These are phyloP conservation scores for Dactylonectria macrodidyma DNA, from an alignment of 2,329 filamentous ascomycete species.

Conservation along the genomic window DNA sequence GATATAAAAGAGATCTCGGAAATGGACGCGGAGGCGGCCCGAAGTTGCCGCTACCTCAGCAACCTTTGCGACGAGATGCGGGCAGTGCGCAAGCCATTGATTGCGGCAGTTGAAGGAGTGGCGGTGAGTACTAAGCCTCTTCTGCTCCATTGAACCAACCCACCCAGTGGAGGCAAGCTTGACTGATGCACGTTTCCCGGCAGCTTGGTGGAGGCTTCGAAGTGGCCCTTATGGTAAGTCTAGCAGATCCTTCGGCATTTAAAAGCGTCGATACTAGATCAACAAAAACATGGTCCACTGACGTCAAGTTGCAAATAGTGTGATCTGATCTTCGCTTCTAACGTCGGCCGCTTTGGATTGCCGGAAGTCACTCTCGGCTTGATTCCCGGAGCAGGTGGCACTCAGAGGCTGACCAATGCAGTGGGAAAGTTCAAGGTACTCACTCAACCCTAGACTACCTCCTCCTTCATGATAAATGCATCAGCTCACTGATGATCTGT, in stretches of 20 bases:
- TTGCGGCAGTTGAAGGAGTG: slow-evolving; percentile 66
- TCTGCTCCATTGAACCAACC: neutral
- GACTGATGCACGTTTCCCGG: slow-evolving; percentile 32
- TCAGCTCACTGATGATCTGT: slow-evolving; percentile 2
- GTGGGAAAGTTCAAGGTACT: slow-evolving; percentile 58
- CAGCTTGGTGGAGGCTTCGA: slow-evolving; percentile 67
- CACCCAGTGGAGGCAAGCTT: slow-evolving; percentile 7
- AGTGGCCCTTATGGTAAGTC: slow-evolving; percentile 60
- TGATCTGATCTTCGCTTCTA: slow-evolving; percentile 56
- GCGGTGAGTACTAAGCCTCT: slow-evolving; percentile 56
- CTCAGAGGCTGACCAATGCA: slow-evolving; percentile 57
- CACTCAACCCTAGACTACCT: neutral
- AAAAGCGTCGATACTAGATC: slow-evolving; percentile 3
- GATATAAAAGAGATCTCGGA: slow-evolving; percentile 54
- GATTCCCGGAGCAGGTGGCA: slow-evolving; percentile 58
- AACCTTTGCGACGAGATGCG: slow-evolving; percentile 56
- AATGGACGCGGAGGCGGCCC: slow-evolving; percentile 51
- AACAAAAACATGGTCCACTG: neutral
- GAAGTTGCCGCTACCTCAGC: slow-evolving; percentile 54
- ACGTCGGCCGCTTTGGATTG: slow-evolving; percentile 54
- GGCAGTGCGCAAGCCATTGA: slow-evolving; percentile 59
- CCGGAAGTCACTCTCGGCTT: slow-evolving; percentile 57
- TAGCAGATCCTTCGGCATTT: neutral
- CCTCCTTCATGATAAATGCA: neutral
- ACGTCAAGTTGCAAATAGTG: slow-evolving; percentile 46